These are phyloP conservation scores for Raffaelea albimanens DNA, from an alignment of 2,329 filamentous ascomycete species.

Conservation along the genomic window DNA sequence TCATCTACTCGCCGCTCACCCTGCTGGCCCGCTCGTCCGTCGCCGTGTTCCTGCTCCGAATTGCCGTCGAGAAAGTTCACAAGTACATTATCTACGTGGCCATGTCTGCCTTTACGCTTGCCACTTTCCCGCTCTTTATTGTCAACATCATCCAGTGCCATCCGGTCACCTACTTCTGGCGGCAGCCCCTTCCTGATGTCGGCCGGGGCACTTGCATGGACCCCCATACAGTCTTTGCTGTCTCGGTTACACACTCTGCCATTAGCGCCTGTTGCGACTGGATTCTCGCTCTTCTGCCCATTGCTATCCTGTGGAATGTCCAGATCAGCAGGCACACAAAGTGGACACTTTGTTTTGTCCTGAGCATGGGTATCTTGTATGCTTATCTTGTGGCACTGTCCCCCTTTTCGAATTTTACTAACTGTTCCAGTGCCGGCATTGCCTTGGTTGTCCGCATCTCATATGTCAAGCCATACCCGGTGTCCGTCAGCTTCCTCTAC, in stretches of 20 bases:
- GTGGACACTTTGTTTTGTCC: constrained; percentile 32
- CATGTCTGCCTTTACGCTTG: constrained; percentile 21
- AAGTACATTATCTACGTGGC: constrained; percentile 26
- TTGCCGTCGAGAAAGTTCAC: constrained; percentile 24
- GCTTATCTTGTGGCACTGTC: neutral
- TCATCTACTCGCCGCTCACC: constrained; percentile 29
- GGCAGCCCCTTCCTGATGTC: constrained; percentile 20
- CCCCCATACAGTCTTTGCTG: constrained; percentile 26
- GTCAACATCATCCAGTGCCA: constrained; percentile 34
- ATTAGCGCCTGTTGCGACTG: constrained; percentile 41
- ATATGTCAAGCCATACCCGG: constrained; percentile 19
- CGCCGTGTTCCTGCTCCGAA: constrained; percentile 29
- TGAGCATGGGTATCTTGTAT: constrained; percentile 40
- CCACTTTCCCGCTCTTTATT: constrained; percentile 10
- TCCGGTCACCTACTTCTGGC: constrained; percentile 39
- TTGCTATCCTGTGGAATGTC: constrained; percentile 40
- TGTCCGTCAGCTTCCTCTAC: constrained; percentile 20
- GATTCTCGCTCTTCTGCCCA: constrained; percentile 37
- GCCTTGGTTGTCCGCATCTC: constrained; percentile 28
- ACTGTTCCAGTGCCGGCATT: constrained; percentile 25
- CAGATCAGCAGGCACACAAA: constrained; percentile 38
- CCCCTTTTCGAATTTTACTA: neutral
- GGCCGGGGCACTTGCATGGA: constrained; percentile 29
- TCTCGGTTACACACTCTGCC: constrained; percentile 36
- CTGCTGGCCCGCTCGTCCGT: constrained; percentile 30